These are phyloP conservation scores for Petunia axillaris DNA, from an alignment of 257 asterid species.

Conservation along the genomic window DNA sequence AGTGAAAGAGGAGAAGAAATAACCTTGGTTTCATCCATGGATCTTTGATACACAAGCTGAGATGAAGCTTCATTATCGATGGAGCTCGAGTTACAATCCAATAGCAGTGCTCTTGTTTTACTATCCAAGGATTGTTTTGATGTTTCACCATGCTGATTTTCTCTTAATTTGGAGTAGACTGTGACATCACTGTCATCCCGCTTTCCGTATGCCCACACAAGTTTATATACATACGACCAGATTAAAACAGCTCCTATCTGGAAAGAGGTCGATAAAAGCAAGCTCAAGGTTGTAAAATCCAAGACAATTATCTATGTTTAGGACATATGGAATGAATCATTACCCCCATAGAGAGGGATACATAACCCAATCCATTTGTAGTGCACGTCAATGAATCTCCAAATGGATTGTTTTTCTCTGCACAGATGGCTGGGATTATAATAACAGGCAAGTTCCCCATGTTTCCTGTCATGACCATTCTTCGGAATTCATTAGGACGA, in stretches of 20 bases:
- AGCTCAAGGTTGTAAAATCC: neutral
- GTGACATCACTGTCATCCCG: slow-evolving; percentile 1
- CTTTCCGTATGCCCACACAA: slow-evolving; percentile 32
- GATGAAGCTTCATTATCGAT: slow-evolving; percentile 24
- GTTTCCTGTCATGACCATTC: slow-evolving; percentile 35
- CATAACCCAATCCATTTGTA: slow-evolving; percentile 47
- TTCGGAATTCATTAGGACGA: neutral
- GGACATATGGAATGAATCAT: neutral
- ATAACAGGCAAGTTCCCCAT: slow-evolving; percentile 51
- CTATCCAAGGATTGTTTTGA: slow-evolving; percentile 23
- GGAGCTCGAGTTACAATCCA: slow-evolving; percentile 19
- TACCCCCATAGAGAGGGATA: slow-evolving; percentile 51
- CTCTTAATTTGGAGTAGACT: slow-evolving; percentile 18
- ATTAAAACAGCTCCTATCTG: slow-evolving; percentile 45
- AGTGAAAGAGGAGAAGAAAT: slow-evolving; percentile 10
- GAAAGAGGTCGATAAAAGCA: neutral
- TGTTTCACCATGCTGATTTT: slow-evolving; percentile 27
- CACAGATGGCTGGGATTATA: slow-evolving; percentile 48
- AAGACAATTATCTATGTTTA: neutral
- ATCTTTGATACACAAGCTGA: slow-evolving; percentile 8
- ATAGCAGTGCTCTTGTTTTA: slow-evolving; percentile 23
- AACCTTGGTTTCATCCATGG: slow-evolving; percentile 24
- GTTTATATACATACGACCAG: slow-evolving; percentile 39
- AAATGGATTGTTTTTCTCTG: slow-evolving; percentile 47
- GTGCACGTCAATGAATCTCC: slow-evolving; percentile 45